Conservation (phyloP, 306 rosid species). For the Pueraria montana region DNA sequence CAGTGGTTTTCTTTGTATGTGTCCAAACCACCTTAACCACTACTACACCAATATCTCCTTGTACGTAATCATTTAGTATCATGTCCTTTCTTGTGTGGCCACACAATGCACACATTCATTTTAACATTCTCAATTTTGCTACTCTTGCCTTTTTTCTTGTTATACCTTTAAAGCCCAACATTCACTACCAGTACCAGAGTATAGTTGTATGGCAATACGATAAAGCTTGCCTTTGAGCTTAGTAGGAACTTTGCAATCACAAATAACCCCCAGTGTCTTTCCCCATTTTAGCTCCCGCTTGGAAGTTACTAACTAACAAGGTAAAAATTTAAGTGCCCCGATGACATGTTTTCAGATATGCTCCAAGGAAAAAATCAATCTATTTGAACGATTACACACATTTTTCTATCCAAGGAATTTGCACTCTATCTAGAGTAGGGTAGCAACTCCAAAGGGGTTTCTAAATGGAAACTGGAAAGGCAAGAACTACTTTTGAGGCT, state of each 20-base stretch:
- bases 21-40: not conserved
- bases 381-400: constrained; percentile 27
- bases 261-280: not conserved
- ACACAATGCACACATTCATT: no score
- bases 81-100: not conserved
- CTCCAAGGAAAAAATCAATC: constrained; percentile 17
- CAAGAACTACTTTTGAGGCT: constrained; percentile 23
- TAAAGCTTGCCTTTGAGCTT: not conserved
- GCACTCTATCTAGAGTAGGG: constrained; percentile 12
- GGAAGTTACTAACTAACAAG: constrained; percentile 5
- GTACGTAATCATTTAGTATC: not conserved
- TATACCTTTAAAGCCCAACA: not conserved
- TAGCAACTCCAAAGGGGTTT: constrained; percentile 21
- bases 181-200: not conserved
- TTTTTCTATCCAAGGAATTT: not conserved
- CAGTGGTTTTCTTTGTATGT: not conserved
- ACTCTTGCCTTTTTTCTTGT: not conserved
- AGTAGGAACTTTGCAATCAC: not conserved
- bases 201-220: not conserved
- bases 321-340: not conserved
- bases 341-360: constrained; percentile 13
- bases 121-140: not conserved
- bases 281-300: not conserved
- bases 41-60: not conserved
- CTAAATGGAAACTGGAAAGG: constrained; percentile 7